Conservation (phyloP, 2,329 filamentous ascomycete species). For the Calonectria multiphialidica region DNA sequence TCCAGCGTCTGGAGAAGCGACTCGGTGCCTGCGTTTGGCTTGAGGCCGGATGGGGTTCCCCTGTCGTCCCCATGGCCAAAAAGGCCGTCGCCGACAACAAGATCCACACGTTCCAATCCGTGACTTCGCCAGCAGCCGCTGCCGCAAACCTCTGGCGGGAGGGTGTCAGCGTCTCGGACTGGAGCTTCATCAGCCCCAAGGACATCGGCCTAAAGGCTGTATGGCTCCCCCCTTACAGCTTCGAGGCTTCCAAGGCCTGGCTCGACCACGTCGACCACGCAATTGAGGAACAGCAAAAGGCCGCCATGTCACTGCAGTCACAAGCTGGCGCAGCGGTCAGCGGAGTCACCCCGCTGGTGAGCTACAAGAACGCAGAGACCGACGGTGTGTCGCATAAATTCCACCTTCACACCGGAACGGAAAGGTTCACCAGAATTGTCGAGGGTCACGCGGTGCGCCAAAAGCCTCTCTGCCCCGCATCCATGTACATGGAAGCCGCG, state of each 20-base stretch:
- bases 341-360: slow-evolving; percentile 4
- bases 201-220: slow-evolving; percentile 11
- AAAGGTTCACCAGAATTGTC: slow-evolving; percentile 29
- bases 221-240: slow-evolving; percentile 34
- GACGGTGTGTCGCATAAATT: slow-evolving; percentile 23
- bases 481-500: slow-evolving; percentile 37
- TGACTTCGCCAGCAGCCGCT: slow-evolving; percentile 9
- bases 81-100: slow-evolving; percentile 21
- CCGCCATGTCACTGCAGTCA: not conserved
- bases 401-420: slow-evolving; percentile 16
- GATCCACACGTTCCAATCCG: slow-evolving; percentile 23
- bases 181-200: slow-evolving; percentile 31
- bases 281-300: slow-evolving; percentile 15
- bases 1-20: slow-evolving; percentile 19
- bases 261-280: slow-evolving; percentile 31
- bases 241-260: slow-evolving; percentile 32
- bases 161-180: slow-evolving; percentile 22
- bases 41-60: slow-evolving; percentile 29
- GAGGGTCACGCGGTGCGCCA: slow-evolving; percentile 31
- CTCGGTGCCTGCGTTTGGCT: slow-evolving; percentile 29
- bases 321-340: not conserved
- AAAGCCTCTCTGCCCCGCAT: slow-evolving; percentile 36
- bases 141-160: slow-evolving; percentile 27
- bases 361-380: slow-evolving; percentile 11
- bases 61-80: slow-evolving; percentile 30